phyloP scores from a whole-genome alignment of 352 stramenopile genomes.

The Phytophthora parvispora region DNA sequence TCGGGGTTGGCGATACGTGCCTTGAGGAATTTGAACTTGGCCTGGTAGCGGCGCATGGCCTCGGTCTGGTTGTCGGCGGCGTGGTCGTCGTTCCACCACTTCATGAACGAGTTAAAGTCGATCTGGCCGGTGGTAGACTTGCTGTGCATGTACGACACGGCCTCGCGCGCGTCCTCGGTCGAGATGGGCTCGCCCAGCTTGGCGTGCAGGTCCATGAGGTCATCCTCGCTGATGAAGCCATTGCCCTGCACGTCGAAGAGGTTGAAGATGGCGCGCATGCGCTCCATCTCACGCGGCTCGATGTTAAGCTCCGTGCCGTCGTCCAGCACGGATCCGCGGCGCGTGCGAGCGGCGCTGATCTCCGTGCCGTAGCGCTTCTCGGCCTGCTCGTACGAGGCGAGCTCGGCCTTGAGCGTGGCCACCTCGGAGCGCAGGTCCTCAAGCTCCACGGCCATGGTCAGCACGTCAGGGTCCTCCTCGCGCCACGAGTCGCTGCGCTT shows the following conservation, averaged over 20 bases:
- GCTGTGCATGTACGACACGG: conserved; percentile 77
- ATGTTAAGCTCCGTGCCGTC: conserved; percentile 85
- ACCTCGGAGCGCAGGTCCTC: conserved; percentile 84
- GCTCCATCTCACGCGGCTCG: conserved; percentile 86
- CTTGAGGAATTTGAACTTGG: conserved; percentile 94
- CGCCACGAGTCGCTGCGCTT: conserved; percentile 81
- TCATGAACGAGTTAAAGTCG: conserved; percentile 91
- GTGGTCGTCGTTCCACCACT: conserved; percentile 92
- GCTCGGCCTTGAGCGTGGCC: conserved; percentile 71
- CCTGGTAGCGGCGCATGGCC: conserved; percentile 86
- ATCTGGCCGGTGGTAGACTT: conserved; percentile 64
- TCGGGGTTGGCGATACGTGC: conserved; percentile 86
- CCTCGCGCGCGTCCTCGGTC: conserved; percentile 75
- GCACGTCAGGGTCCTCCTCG: conserved; percentile 79
- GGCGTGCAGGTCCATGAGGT: conserved; percentile 83
- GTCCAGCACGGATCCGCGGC: conserved; percentile 77
- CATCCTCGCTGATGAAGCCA: conserved; percentile 82
- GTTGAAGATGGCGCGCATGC: conserved; percentile 88
- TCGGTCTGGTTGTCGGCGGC: conserved; percentile 72
- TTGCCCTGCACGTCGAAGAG: conserved; percentile 87
- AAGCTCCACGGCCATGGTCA: conserved; percentile 72
- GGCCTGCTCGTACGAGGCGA: conserved; percentile 82
- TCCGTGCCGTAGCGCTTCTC: conserved; percentile 82
- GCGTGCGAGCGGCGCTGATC: conserved; percentile 56
- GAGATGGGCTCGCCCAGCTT: conserved; percentile 89